phyloP scores from a whole-genome alignment of 2,329 filamentous ascomycete species.

The Hypoxylon rubiginosum region DNA sequence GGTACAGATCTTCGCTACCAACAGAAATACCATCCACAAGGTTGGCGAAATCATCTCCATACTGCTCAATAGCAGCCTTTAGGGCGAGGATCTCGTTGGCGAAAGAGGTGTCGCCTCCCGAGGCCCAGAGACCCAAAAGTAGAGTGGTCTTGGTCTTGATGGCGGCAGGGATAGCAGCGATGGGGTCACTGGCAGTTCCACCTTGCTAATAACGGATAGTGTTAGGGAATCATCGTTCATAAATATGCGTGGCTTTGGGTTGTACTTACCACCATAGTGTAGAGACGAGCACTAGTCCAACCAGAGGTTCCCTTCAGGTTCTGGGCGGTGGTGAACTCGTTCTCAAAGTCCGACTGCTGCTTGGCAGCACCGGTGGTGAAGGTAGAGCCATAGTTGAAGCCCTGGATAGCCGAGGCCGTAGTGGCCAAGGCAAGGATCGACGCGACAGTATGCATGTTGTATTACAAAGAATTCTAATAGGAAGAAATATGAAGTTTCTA shows the following conservation, averaged over 20 bases:
- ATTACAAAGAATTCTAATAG: constrained; percentile 11
- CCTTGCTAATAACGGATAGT: constrained; percentile 64
- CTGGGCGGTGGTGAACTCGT: constrained; percentile 76
- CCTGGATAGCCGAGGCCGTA: constrained; percentile 60
- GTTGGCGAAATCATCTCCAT: constrained; percentile 74
- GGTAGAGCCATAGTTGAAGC: constrained; percentile 80
- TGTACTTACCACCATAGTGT: constrained; percentile 74
- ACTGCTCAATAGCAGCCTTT: constrained; percentile 74
- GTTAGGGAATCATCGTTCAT: constrained; percentile 25
- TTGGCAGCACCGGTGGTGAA: constrained; percentile 73
- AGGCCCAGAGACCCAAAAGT: constrained; percentile 87
- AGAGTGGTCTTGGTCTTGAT: constrained; percentile 83
- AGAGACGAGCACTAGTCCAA: constrained; percentile 80
- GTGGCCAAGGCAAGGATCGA: constrained; percentile 55
- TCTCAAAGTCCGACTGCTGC: constrained; percentile 74
- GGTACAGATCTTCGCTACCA: constrained; percentile 89
- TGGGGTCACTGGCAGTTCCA: constrained; percentile 69
- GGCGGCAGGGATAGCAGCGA: constrained; percentile 75
- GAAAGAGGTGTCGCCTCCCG: constrained; percentile 73
- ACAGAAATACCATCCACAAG: constrained; percentile 86
- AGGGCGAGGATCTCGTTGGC: constrained; percentile 82
- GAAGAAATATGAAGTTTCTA: constrained; percentile 17
- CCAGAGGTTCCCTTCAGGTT: constrained; percentile 73
- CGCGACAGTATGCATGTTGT: constrained; percentile 44
- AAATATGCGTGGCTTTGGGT: neutral